A percentile compares a stretch with the other conserved stretches of the same genome.
These are phyloP conservation scores for Hansfordia pulvinata DNA, from an alignment of 2,329 filamentous ascomycete species.

Conservation along the genomic window DNA sequence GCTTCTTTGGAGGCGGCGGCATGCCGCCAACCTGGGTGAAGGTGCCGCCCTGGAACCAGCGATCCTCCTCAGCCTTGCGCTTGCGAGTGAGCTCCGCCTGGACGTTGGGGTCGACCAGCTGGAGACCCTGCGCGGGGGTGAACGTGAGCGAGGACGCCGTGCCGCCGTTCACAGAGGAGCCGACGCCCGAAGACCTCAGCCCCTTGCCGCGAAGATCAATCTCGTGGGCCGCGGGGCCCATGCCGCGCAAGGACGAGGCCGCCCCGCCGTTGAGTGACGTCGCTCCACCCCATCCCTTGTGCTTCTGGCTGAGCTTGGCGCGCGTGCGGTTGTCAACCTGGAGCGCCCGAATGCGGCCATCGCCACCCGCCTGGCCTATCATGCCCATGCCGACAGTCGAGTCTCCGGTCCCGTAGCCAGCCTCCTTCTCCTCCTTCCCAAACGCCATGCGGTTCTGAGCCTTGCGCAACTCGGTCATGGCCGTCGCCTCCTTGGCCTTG, in stretches of 20 bases:
- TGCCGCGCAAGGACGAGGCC: slow-evolving; percentile 71
- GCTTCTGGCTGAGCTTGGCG: slow-evolving; percentile 88
- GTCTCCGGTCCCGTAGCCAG: slow-evolving; percentile 80
- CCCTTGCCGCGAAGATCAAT: slow-evolving; percentile 67
- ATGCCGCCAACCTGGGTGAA: slow-evolving; percentile 73
- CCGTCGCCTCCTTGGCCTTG: slow-evolving; percentile 91
- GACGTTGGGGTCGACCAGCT: slow-evolving; percentile 87
- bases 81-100: slow-evolving; percentile 81
- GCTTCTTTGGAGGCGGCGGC: no score
- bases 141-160: slow-evolving; percentile 84
- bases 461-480: slow-evolving; percentile 93
- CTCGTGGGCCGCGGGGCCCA: slow-evolving; percentile 50
- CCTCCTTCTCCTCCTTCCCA: slow-evolving; percentile 87
- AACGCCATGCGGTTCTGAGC: slow-evolving; percentile 95
- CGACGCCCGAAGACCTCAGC: slow-evolving; percentile 70
- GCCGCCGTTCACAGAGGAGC: slow-evolving; percentile 49
- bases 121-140: slow-evolving; percentile 85
- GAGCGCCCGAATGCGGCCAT: slow-evolving; percentile 74
- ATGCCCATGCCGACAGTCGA: slow-evolving; percentile 82
- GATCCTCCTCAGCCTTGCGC: slow-evolving; percentile 83
- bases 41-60: slow-evolving; percentile 94
- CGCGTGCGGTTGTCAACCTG: slow-evolving; percentile 90
- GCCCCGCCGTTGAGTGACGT: slow-evolving; percentile 51
- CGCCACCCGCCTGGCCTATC: slow-evolving; percentile 70
- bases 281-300: slow-evolving; percentile 81